Evolutionary conservation across 2,329 filamentous ascomycete species (phyloP).

Genomic region (Lasiodiplodia sp.): DNA sequence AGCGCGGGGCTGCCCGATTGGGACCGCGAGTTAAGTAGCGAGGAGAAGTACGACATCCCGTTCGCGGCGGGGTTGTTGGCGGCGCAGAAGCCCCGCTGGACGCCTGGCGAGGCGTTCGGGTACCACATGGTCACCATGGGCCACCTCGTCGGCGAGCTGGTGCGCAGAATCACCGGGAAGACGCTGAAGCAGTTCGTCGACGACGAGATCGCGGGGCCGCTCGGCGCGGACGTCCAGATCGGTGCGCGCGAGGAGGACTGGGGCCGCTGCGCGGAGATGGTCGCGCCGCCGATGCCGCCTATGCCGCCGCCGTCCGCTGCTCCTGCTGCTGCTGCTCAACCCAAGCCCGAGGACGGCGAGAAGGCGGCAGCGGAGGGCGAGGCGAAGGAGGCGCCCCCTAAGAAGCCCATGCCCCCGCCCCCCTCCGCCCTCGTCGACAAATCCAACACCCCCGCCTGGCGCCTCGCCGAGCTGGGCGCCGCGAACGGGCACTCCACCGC

Average conservation of each 20-base stretch:
- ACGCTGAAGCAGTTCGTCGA: constrained; percentile 2
- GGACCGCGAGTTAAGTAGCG: background rate
- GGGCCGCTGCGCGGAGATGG: constrained; percentile 1
- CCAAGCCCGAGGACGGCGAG: no score
- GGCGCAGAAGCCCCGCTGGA: constrained; percentile 1
- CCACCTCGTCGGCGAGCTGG: constrained; percentile 9
- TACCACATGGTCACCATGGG: constrained; percentile 19
- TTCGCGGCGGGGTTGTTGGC: constrained; percentile 8
- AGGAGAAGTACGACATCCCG: constrained; percentile 5
- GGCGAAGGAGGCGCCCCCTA: background rate
- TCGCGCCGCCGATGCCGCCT: background rate
- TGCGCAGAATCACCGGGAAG: background rate
- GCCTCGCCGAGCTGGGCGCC: background rate
- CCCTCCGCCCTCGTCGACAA: background rate
- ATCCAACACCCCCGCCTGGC: constrained; percentile 8
- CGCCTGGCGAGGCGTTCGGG: constrained; percentile 2
- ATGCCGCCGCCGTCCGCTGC: background rate
- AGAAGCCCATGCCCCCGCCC: background rate
- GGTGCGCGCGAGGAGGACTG: constrained; percentile 4
- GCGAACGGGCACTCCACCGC: constrained; percentile 46
- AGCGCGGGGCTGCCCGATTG: constrained; percentile 14
- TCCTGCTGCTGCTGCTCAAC: background rate
- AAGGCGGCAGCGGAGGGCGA: no score
- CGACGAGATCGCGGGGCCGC: constrained; percentile 18
- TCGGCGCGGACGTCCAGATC: constrained; percentile 15